phyloP scores from a whole-genome alignment of 306 rosid species.

The Fagus crenata region DNA sequence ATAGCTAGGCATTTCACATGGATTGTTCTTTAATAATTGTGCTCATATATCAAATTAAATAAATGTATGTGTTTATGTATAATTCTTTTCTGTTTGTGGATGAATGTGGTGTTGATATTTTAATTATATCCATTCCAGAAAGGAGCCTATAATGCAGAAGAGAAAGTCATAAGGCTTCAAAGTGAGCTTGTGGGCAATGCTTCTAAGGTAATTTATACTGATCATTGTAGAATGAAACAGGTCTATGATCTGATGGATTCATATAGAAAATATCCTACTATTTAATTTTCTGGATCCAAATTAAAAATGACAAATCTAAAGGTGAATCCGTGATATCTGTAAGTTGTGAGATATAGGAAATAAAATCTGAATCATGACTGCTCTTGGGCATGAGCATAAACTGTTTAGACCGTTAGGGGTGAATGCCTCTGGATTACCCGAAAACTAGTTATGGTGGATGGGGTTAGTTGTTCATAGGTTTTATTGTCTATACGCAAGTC shows the following conservation, averaged over 20 bases:
- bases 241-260: slow-evolving; percentile 10
- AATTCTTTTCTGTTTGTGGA: slow-evolving; percentile 9
- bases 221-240: slow-evolving; percentile 10
- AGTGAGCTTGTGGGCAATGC: slow-evolving; percentile 83
- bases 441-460: no score
- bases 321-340: no score
- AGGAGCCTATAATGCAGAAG: slow-evolving; percentile 62
- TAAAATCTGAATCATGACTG: no score
- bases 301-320: no score
- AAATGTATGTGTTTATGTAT: not conserved
- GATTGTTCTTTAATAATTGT: not conserved
- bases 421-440: no score
- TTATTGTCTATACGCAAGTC: no score
- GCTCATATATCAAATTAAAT: not conserved
- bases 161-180: slow-evolving; percentile 66
- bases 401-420: no score
- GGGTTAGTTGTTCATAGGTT: no score
- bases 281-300: not conserved
- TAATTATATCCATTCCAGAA: slow-evolving; percentile 47
- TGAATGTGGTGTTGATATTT: not conserved
- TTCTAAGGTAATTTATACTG: slow-evolving; percentile 61
- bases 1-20: not conserved
- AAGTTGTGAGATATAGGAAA: no score
- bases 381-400: no score
- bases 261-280: not conserved